Percentiles rank a stretch among this genome's conserved stretches.
Evolutionary conservation across 1,284 basidiomycete species (phyloP).

Genomic region (Hemileia vastatrix): DNA sequence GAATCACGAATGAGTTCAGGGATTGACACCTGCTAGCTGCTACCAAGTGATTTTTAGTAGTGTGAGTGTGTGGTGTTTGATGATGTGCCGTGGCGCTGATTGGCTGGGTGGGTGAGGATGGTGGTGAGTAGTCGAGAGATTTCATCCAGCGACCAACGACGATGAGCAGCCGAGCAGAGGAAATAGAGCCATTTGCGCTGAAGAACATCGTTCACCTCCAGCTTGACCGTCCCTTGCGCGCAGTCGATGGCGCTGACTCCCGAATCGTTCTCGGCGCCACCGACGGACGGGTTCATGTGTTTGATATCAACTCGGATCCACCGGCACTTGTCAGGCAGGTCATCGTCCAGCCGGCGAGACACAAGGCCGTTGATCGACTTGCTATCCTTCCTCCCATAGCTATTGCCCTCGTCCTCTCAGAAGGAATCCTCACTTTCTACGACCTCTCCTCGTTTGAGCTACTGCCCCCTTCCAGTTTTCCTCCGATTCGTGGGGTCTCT

Average conservation of each 20-base stretch:
- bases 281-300: slow-evolving; percentile 18
- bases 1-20: no score
- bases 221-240: slow-evolving; percentile 7
- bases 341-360: slow-evolving; percentile 7
- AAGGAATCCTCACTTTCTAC: slow-evolving; percentile 18
- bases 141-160: no score
- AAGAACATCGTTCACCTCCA: no score
- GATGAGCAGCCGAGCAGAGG: no score
- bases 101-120: no score
- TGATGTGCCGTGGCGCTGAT: no score
- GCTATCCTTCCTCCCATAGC: slow-evolving; percentile 16
- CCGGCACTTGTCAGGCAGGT: no score
- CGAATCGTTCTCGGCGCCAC: slow-evolving; percentile 17
- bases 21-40: no score
- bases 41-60: no score
- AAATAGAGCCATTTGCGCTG: no score
- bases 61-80: no score
- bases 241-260: slow-evolving; percentile 17
- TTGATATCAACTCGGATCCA: slow-evolving; percentile 1
- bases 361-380: slow-evolving; percentile 12
- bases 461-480: background rate
- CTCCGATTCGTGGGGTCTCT: slow-evolving; percentile 16
- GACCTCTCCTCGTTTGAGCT: slow-evolving; percentile 10
- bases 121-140: no score
- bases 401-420: slow-evolving; percentile 21